Evolutionary conservation across 805 yeast genomes (phyloP).

Genomic region (Kregervanrija delftensis): DNA sequence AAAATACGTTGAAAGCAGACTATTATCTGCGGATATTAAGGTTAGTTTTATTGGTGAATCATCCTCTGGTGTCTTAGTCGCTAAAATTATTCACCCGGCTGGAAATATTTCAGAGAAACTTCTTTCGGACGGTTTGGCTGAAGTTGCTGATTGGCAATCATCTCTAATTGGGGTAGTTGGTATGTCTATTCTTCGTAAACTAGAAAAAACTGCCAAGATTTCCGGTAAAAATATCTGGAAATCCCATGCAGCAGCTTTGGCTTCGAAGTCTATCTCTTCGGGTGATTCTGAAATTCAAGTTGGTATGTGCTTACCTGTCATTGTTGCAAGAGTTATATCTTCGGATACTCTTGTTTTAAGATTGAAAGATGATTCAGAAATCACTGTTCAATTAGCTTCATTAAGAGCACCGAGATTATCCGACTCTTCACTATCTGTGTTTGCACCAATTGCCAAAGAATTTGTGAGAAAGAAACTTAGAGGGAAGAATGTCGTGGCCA

Average conservation of each 20-base stretch:
- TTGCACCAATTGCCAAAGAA: slow-evolving; percentile 64
- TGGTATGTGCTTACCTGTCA: slow-evolving; percentile 47
- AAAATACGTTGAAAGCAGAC: slow-evolving; percentile 52
- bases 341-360: slow-evolving; percentile 62
- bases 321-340: slow-evolving; percentile 54
- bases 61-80: slow-evolving; percentile 56
- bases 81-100: slow-evolving; percentile 59
- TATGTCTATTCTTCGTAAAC: slow-evolving; percentile 56
- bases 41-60: slow-evolving; percentile 54
- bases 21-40: slow-evolving; percentile 54
- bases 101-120: slow-evolving; percentile 69
- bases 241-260: slow-evolving; percentile 16
- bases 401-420: slow-evolving; percentile 65
- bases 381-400: slow-evolving; percentile 70
- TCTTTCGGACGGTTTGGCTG: slow-evolving; percentile 64
- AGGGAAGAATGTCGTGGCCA: slow-evolving; percentile 61
- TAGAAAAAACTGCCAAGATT: slow-evolving; percentile 55
- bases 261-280: slow-evolving; percentile 11
- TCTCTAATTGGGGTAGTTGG: slow-evolving; percentile 53
- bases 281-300: slow-evolving; percentile 26
- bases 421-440: slow-evolving; percentile 50
- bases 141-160: slow-evolving; percentile 78
- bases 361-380: slow-evolving; percentile 42
- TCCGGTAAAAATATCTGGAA: slow-evolving; percentile 56
- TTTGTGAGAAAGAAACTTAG: slow-evolving; percentile 60